Conservation (phyloP, 2,329 filamentous ascomycete genomes). For the Neopestalotiopsis sp. region DNA sequence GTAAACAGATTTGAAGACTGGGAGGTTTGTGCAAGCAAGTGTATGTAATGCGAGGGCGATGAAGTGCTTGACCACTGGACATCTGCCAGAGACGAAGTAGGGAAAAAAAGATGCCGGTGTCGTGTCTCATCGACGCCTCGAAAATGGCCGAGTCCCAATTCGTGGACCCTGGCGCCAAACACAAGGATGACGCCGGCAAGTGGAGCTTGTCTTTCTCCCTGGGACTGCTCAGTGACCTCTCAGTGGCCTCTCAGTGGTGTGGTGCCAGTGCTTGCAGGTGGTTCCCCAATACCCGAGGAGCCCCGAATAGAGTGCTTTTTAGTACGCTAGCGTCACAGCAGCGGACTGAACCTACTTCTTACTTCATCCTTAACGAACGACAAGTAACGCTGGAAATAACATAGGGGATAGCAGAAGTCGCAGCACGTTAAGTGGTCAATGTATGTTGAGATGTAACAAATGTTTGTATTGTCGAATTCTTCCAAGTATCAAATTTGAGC, state of each 20-base stretch:
- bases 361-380: too few relatives aligned
- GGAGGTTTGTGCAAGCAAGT: not conserved
- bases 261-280: too few relatives aligned
- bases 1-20: not conserved
- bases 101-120: not conserved
- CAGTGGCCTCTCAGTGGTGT: too few relatives aligned
- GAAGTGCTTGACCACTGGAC: not conserved
- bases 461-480: not conserved
- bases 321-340: not conserved
- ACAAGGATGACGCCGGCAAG: conserved; percentile 13
- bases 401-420: too few relatives aligned
- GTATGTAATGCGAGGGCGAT: not conserved
- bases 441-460: too few relatives aligned
- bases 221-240: not conserved
- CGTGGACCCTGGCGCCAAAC: conserved; percentile 9
- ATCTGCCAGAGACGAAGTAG: not conserved
- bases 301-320: not conserved
- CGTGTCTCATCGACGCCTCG: not conserved
- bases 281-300: not conserved
- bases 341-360: not conserved
- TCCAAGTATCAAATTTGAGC: not conserved
- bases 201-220: not conserved
- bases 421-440: too few relatives aligned
- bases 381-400: too few relatives aligned
- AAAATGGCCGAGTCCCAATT: conserved; percentile 14